These are phyloP conservation scores for Erythrophleum fordii DNA, from an alignment of 306 rosid species.

Conservation along the genomic window DNA sequence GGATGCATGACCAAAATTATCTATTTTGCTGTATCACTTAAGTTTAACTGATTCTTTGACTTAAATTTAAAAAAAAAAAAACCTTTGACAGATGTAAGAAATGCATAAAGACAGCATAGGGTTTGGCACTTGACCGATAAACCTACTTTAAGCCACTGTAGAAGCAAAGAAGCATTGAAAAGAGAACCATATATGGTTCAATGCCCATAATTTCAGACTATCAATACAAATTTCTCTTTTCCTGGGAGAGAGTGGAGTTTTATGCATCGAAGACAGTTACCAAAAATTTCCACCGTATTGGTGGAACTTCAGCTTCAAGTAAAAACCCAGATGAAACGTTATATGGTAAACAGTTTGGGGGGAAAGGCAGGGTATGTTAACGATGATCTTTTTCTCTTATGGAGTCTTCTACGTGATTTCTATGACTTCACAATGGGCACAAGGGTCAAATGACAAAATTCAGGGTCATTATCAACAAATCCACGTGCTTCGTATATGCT, in stretches of 20 bases:
- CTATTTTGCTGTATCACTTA: background rate
- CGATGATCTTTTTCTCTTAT: background rate
- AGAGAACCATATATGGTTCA: background rate
- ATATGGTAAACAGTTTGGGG: background rate
- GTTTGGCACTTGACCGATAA: constrained; percentile 4
- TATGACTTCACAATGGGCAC: constrained; percentile 38
- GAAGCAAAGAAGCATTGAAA: constrained; percentile 32
- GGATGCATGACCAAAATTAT: constrained; percentile 4
- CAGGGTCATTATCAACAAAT: constrained; percentile 23
- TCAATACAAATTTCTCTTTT: background rate
- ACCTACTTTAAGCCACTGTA: constrained; percentile 5
- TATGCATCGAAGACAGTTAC: background rate
- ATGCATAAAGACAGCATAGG: background rate
- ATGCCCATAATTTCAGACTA: background rate
- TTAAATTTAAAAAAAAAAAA: background rate
- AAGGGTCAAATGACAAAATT: background rate
- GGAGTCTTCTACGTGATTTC: constrained; percentile 27
- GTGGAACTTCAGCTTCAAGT: background rate
- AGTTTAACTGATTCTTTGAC: background rate
- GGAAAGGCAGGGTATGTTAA: background rate
- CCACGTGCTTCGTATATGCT: constrained; percentile 22
- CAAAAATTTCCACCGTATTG: background rate
- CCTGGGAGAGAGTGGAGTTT: background rate
- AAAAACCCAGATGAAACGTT: constrained; percentile 4
- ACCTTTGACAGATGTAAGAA: background rate